These are phyloP conservation scores for Blastomyces parvus DNA, from an alignment of 2,329 filamentous ascomycete species.

Conservation along the genomic window DNA sequence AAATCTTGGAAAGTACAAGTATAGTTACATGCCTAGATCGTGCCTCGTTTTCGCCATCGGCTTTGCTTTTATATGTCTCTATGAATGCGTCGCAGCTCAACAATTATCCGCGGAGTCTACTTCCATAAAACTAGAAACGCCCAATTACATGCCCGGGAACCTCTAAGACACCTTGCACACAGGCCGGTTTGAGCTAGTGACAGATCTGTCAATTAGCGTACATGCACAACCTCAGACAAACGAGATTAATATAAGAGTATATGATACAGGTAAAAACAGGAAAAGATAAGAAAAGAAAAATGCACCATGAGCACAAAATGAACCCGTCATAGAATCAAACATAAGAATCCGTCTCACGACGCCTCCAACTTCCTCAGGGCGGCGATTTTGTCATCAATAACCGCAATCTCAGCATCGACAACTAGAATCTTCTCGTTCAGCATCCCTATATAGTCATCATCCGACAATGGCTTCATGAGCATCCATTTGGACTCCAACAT, in stretches of 20 bases:
- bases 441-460: conserved; percentile 63
- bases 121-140: background rate
- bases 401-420: conserved; percentile 65
- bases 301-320: background rate
- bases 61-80: background rate
- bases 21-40: background rate
- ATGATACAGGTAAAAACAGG: background rate
- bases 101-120: background rate
- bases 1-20: background rate
- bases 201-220: background rate
- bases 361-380: conserved; percentile 32
- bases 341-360: background rate
- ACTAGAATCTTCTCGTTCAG: conserved; percentile 61
- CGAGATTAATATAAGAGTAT: background rate
- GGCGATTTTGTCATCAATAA: conserved; percentile 67
- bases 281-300: background rate
- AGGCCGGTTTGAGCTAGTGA: background rate
- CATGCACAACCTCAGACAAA: background rate
- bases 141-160: background rate
- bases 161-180: background rate
- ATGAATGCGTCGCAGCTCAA: background rate
- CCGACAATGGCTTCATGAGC: conserved; percentile 59
- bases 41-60: background rate
- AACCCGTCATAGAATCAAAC: background rate
- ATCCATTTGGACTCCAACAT: conserved; percentile 57